These are phyloP conservation scores for Camelina sativa DNA, from an alignment of 345 rosid genomes.

Conservation along the genomic window DNA sequence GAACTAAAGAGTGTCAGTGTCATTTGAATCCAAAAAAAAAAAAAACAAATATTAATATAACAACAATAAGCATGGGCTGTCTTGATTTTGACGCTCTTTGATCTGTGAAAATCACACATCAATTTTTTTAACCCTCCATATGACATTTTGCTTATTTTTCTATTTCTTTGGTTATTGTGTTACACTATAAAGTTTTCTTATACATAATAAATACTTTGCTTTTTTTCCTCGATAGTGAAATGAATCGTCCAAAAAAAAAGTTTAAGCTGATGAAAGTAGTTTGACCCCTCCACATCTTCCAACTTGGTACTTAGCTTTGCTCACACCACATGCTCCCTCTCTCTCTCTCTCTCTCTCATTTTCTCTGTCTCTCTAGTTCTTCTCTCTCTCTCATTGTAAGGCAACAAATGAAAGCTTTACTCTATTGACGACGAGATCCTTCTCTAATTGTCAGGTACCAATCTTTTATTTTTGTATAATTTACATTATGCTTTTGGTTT, in stretches of 20 bases:
- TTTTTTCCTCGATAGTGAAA: slow-evolving; percentile 10
- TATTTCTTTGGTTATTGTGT: neutral
- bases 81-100: slow-evolving; percentile 29
- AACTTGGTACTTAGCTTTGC: slow-evolving; percentile 32
- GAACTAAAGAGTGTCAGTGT: too few relatives aligned
- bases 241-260: slow-evolving; percentile 34
- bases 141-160: neutral
- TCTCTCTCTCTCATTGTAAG: slow-evolving; percentile 7
- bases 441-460: slow-evolving; percentile 28
- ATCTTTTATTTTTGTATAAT: neutral
- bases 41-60: too few relatives aligned
- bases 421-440: slow-evolving; percentile 34
- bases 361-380: neutral
- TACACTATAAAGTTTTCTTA: neutral
- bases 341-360: slow-evolving; percentile 9
- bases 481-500: slow-evolving; percentile 11
- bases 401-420: slow-evolving; percentile 27
- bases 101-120: slow-evolving; percentile 20
- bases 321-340: slow-evolving; percentile 28
- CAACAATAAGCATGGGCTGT: slow-evolving; percentile 28
- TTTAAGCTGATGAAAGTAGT: slow-evolving; percentile 34
- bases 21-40: neutral
- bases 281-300: slow-evolving; percentile 34
- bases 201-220: slow-evolving; percentile 2
- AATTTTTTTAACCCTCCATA: neutral